A percentile compares a stretch with the other conserved stretches of the same genome.
Evolutionary conservation across 2,329 filamentous ascomycete species (phyloP).

Genomic region (Epichloe elymi): DNA sequence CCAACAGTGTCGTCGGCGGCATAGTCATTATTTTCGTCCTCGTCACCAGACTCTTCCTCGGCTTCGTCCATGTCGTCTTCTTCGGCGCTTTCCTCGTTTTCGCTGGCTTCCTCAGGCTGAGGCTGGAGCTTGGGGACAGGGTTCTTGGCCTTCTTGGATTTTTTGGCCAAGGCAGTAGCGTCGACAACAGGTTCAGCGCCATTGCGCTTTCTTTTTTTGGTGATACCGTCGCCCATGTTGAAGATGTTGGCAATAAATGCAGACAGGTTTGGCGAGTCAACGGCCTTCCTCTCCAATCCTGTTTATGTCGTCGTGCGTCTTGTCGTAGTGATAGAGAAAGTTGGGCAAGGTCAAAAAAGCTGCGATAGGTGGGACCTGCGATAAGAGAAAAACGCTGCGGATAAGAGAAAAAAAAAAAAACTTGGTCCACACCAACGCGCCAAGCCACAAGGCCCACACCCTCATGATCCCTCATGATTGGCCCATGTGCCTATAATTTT

Average conservation of each 20-base stretch:
- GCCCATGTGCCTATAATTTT: too few species aligned
- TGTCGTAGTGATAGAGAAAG: not conserved
- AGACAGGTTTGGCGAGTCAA: not conserved
- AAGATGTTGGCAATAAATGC: not conserved
- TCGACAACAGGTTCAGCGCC: constrained; percentile 18
- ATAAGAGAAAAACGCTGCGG: constrained; percentile 9
- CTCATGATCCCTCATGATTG: too few species aligned
- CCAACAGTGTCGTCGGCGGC: constrained; percentile 15
- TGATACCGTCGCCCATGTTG: constrained; percentile 22
- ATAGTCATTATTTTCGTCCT: constrained; percentile 10
- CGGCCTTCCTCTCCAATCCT: not conserved
- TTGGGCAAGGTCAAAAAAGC: constrained; percentile 1
- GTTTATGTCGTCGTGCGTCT: not conserved
- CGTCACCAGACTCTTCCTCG: constrained; percentile 11
- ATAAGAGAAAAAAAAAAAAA: constrained; percentile 14
- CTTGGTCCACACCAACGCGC: not conserved
- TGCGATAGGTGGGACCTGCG: constrained; percentile 3
- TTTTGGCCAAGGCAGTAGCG: constrained; percentile 17
- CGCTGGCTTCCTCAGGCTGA: constrained; percentile 16
- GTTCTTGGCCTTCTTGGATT: constrained; percentile 30
- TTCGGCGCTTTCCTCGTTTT: constrained; percentile 15
- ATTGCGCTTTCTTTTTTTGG: constrained; percentile 35
- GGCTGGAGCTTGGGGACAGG: constrained; percentile 16
- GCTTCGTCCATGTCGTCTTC: constrained; percentile 16
- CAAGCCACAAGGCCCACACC: too few species aligned